Percentiles rank a stretch among this genome's conserved stretches.
These are phyloP conservation scores for Leccinum incarnatum DNA, from an alignment of 768 basidiomycete genomes.

Conservation along the genomic window DNA sequence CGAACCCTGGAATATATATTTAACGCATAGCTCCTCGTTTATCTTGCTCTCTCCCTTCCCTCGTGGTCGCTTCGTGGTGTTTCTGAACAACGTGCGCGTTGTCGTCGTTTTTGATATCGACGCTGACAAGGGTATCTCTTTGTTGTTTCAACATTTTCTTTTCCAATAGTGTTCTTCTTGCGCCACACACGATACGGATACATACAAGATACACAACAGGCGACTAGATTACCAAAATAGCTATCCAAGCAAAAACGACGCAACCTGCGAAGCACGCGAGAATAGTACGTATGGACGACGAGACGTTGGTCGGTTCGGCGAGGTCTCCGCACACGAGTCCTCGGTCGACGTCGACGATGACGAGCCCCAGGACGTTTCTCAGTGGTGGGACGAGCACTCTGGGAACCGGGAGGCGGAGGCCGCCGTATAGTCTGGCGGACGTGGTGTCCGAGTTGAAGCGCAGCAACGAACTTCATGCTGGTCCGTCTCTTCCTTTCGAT, in stretches of 20 bases:
- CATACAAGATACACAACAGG: background rate
- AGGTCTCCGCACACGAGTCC: conserved; percentile 22
- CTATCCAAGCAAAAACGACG: background rate
- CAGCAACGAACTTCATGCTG: conserved; percentile 31
- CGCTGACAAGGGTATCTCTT: background rate
- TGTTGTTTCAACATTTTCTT: background rate
- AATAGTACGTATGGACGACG: conserved; percentile 22
- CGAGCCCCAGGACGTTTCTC: conserved; percentile 10
- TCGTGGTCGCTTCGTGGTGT: conserved; percentile 15
- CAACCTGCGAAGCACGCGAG: background rate
- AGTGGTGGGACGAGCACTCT: conserved; percentile 4
- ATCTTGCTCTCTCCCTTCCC: background rate
- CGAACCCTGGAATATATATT: conserved; percentile 16
- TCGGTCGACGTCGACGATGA: conserved; percentile 16
- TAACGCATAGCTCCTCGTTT: conserved; percentile 1
- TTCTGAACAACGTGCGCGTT: background rate
- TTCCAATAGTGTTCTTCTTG: background rate
- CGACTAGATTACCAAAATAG: conserved; percentile 1
- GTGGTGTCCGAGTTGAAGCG: conserved; percentile 42
- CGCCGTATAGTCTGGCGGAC: conserved; percentile 41
- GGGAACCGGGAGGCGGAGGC: conserved; percentile 32
- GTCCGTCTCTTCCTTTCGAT: conserved; percentile 22
- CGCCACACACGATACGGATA: background rate
- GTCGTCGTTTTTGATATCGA: conserved; percentile 9
- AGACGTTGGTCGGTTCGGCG: conserved; percentile 22